These are phyloP conservation scores for Argentina anserina DNA, from an alignment of 306 rosid species.

Conservation along the genomic window DNA sequence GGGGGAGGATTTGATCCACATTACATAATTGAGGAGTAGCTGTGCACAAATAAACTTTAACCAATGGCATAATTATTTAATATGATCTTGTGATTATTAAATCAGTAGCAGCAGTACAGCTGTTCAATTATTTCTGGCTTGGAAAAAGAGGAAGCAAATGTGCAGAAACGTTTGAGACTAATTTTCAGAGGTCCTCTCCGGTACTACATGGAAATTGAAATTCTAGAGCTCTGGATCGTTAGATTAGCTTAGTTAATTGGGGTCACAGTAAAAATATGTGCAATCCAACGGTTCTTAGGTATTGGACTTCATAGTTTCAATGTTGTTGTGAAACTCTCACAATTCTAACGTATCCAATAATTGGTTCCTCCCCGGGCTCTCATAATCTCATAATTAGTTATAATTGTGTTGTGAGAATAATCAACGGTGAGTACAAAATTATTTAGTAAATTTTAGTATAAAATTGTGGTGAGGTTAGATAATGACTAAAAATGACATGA, in stretches of 20 bases:
- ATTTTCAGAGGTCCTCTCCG: too few species aligned
- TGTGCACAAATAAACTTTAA: background rate
- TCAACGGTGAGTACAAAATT: too few species aligned
- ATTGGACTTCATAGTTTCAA: background rate
- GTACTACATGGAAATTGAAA: background rate
- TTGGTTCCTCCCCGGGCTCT: too few species aligned
- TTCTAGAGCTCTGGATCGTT: background rate
- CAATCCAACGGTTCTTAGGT: background rate
- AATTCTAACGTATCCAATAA: background rate
- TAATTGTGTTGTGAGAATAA: too few species aligned
- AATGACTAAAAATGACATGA: too few species aligned
- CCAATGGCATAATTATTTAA: background rate
- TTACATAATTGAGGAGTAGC: background rate
- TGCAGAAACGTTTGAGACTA: background rate
- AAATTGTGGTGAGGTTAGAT: too few species aligned
- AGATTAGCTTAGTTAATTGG: background rate
- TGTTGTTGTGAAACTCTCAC: background rate
- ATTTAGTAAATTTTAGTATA: too few species aligned
- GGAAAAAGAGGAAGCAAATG: background rate
- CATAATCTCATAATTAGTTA: too few species aligned
- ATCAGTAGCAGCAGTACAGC: constrained; percentile 3
- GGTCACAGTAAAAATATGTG: too few species aligned
- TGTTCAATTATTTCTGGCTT: background rate
- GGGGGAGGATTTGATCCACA: constrained; percentile 10
- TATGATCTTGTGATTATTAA: background rate